These are phyloP conservation scores for Aspergillus viridinutans DNA, from an alignment of 2,329 filamentous ascomycete genomes.

Conservation along the genomic window DNA sequence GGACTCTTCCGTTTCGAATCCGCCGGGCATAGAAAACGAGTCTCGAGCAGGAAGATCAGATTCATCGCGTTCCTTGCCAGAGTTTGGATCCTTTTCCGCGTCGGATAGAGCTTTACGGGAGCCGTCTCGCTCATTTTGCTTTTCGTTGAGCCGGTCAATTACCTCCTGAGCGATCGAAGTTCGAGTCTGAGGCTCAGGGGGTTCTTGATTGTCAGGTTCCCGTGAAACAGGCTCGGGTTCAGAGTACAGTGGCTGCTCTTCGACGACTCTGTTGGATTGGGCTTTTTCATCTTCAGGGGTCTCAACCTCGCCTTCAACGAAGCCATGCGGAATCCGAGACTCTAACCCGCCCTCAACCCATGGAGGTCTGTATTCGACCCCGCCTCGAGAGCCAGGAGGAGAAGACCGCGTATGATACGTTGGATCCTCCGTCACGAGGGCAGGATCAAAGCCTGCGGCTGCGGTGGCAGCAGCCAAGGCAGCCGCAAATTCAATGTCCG, in stretches of 20 bases:
- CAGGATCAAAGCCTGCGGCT: constrained; percentile 66
- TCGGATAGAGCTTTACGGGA: background rate
- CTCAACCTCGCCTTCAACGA: constrained; percentile 48
- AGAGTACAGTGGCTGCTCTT: constrained; percentile 15
- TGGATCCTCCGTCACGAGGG: constrained; percentile 65
- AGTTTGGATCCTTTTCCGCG: background rate
- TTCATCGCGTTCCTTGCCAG: background rate
- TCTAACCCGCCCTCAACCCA: constrained; percentile 49
- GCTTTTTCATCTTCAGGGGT: constrained; percentile 39
- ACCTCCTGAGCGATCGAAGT: constrained; percentile 21
- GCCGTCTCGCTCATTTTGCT: constrained; percentile 1
- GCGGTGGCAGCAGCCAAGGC: constrained; percentile 64
- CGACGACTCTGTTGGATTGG: constrained; percentile 6
- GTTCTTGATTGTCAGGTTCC: background rate
- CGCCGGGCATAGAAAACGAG: background rate
- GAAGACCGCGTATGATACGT: constrained; percentile 61
- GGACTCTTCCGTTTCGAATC: background rate
- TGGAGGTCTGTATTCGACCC: constrained; percentile 49
- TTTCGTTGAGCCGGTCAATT: constrained; percentile 21
- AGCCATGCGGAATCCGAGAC: constrained; percentile 37
- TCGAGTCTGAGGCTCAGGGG: constrained; percentile 1
- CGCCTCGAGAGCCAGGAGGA: constrained; percentile 58
- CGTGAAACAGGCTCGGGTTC: constrained; percentile 16
- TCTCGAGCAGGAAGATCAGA: background rate
- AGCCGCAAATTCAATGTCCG: constrained; percentile 67